Base-by-base conservation (phyloP, 257 asterid species). In the Nemophila menziesii region DNA sequence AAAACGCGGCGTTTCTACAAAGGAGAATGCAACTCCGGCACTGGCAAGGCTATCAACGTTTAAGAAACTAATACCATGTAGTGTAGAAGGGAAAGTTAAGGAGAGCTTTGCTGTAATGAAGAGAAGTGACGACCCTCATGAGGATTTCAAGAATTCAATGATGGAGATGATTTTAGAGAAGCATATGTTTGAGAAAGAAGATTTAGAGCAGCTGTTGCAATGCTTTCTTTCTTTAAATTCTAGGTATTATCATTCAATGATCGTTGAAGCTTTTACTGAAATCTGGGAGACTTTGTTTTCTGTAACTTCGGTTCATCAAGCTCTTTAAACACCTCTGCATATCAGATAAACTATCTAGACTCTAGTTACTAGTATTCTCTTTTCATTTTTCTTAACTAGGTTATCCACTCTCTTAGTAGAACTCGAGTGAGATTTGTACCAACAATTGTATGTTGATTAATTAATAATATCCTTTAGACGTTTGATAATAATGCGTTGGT, bases 111-210 rank as follows among this genome's bases (percentile, higher is more conserved):
- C 94, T 13, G 53, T 86, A 22, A 80, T 86, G 66, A 86, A 86
- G 74, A 74, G 63, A 14, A 82, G 94, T 12, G 70, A 61, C 22
- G 77, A 87, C 22, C 94, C 97, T 7, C 71, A 71, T 48, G 83
- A 60, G 75, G 97, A 87, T 52, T 87, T 87, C 71, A 82, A 66
- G 80, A 67, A 63, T 0, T 86, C 97, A 21, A 86, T 86, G 97
- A 58, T 82, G 80, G 97, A 86, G 24, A 86, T 86, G 97, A 63
- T 86, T 19, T 17, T 82, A 60, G 97, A 86, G 79, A 82, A 82
- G 51, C 77, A 79, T 56, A 82, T 86, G 79, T 79, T 74, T 41
- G 94, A 77, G 33, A 43, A 61, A 40, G 43, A 46, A 13, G 94
- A 86, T 43, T 47, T 86, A 64, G 92, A 86, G 36, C 92, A 82